Percentiles rank a stretch among this genome's conserved stretches.
Evolutionary conservation across 2,329 filamentous ascomycete species (phyloP).

Genomic region (Diaporthe ampelina): DNA sequence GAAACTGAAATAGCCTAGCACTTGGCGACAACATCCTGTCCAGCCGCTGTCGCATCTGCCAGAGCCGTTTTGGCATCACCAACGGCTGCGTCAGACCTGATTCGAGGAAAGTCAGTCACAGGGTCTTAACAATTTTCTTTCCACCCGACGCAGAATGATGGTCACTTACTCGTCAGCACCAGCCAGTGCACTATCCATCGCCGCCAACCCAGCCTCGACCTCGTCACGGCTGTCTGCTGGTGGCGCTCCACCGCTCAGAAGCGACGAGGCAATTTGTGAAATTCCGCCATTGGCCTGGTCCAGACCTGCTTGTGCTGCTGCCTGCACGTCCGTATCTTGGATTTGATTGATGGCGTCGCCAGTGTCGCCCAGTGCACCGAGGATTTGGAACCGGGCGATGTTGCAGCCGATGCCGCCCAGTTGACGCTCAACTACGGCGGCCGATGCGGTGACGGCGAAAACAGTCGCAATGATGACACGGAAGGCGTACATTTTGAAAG

Average conservation of each 20-base stretch:
- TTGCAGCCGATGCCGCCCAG: slow-evolving; percentile 28
- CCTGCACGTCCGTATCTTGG: not conserved
- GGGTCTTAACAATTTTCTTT: not conserved
- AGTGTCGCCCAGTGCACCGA: slow-evolving; percentile 19
- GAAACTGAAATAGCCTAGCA: not conserved
- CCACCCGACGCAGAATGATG: not conserved
- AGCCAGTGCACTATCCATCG: slow-evolving; percentile 19
- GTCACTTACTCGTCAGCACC: slow-evolving; percentile 29
- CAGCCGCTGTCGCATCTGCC: slow-evolving; percentile 10
- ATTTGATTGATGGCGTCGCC: slow-evolving; percentile 18
- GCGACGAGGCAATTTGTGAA: slow-evolving; percentile 1
- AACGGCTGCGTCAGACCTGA: slow-evolving; percentile 32
- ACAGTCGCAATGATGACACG: slow-evolving; percentile 25
- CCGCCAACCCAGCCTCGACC: slow-evolving; percentile 24
- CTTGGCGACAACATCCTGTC: slow-evolving; percentile 29
- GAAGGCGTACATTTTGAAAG: slow-evolving; percentile 20
- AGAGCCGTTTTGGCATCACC: slow-evolving; percentile 21
- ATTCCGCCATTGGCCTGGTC: slow-evolving; percentile 34
- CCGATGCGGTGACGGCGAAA: slow-evolving; percentile 14
- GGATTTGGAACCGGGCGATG: slow-evolving; percentile 26
- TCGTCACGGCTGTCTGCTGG: slow-evolving; percentile 14
- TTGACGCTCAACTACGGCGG: slow-evolving; percentile 20
- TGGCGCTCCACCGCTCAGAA: slow-evolving; percentile 12
- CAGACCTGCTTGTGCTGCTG: slow-evolving; percentile 21
- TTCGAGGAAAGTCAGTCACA: not conserved